Percentiles rank a stretch among this genome's conserved stretches.
Conservation (phyloP, 495 filamentous ascomycete species). For the Cercophora sp. region DNA sequence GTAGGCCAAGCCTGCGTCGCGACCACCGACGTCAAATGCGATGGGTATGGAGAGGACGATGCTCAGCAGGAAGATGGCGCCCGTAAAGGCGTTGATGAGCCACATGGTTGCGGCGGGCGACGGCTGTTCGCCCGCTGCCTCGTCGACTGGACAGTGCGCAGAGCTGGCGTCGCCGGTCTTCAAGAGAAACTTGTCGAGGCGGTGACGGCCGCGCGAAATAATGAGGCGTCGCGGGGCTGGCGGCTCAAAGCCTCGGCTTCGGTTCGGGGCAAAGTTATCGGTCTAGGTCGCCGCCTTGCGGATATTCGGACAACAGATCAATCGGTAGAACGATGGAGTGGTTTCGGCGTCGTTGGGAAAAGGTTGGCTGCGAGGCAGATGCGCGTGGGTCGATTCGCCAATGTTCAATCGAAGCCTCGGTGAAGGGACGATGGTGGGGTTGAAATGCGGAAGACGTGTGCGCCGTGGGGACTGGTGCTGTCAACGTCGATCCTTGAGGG, state of each 20-base stretch:
- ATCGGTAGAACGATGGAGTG: no score
- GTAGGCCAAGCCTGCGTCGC: slow-evolving; percentile 88
- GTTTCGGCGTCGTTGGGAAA: not conserved
- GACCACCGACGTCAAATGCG: slow-evolving; percentile 94
- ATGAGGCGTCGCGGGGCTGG: no score
- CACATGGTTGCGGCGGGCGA: slow-evolving; percentile 48
- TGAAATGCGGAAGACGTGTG: not conserved
- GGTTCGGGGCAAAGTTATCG: no score
- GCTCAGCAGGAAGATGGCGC: slow-evolving; percentile 75
- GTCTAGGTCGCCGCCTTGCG: no score
- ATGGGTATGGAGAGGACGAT: slow-evolving; percentile 92
- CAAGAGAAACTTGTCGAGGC: no score
- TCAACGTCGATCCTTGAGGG: not conserved
- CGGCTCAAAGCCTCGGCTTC: no score
- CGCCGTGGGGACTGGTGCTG: not conserved
- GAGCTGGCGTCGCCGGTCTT: not conserved
- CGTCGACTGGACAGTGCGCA: slow-evolving; percentile 3
- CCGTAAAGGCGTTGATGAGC: slow-evolving; percentile 68
- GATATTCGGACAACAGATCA: no score
- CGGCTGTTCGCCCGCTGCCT: slow-evolving; percentile 18
- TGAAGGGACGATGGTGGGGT: not conserved
- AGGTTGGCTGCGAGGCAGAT: slow-evolving; percentile 4
- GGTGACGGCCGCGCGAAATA: no score
- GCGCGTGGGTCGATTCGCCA: not conserved
- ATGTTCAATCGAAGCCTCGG: no score